Percentiles rank a stretch among this genome's conserved stretches.
These are phyloP conservation scores for Dactylonectria estremocensis DNA, from an alignment of 2,329 filamentous ascomycete genomes.

Conservation along the genomic window DNA sequence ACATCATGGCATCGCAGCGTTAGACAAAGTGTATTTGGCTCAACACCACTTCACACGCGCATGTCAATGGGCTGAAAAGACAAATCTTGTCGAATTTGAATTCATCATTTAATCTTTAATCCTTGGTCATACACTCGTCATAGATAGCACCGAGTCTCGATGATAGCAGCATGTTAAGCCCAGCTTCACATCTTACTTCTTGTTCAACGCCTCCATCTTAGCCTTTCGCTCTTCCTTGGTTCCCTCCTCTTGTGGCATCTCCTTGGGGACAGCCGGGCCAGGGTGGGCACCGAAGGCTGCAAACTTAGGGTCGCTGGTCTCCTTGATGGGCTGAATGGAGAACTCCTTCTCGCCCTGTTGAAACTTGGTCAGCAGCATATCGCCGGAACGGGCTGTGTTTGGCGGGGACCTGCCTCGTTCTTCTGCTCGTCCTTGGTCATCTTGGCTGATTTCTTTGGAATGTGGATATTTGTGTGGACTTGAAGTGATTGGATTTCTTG, in stretches of 20 bases:
- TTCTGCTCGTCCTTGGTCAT: slow-evolving; percentile 53
- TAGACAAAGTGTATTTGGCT: too few relatives aligned
- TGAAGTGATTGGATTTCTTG: slow-evolving; percentile 6
- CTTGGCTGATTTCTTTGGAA: slow-evolving; percentile 32
- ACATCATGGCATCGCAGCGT: too few relatives aligned
- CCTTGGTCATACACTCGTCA: slow-evolving; percentile 43
- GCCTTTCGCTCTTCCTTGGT: slow-evolving; percentile 78
- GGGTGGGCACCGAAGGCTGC: slow-evolving; percentile 69
- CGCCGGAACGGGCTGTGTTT: not conserved
- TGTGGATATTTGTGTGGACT: slow-evolving; percentile 13
- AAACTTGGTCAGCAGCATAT: slow-evolving; percentile 29
- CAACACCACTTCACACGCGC: too few relatives aligned
- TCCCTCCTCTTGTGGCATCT: slow-evolving; percentile 70
- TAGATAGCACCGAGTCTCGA: not conserved
- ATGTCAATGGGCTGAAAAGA: not conserved
- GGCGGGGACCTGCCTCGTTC: slow-evolving; percentile 46
- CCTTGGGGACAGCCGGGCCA: slow-evolving; percentile 70
- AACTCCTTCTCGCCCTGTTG: slow-evolving; percentile 61
- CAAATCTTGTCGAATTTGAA: slow-evolving; percentile 5
- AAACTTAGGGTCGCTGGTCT: slow-evolving; percentile 62
- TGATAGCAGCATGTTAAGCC: not conserved
- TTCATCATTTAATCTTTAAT: slow-evolving; percentile 28
- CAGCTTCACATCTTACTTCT: slow-evolving; percentile 56
- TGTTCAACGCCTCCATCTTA: slow-evolving; percentile 77
- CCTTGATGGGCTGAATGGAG: slow-evolving; percentile 62